phyloP scores from a whole-genome alignment of 345 rosid genomes.

The Citrus glauca region DNA sequence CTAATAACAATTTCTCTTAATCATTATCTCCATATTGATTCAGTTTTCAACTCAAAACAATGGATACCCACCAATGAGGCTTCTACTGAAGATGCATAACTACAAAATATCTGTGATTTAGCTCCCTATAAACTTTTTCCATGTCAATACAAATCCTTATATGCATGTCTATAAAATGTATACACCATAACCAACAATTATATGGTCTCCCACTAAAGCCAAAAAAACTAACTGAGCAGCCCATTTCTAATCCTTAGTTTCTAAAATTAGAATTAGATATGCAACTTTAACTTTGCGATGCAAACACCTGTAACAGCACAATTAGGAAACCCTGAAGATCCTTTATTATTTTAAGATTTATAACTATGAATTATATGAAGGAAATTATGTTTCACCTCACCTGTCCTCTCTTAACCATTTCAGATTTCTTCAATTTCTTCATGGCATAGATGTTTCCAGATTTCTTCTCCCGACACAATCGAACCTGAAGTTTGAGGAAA shows the following conservation, averaged over 20 bases:
- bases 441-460: slow-evolving; percentile 96
- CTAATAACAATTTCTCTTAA: background rate
- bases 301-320: background rate
- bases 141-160: background rate
- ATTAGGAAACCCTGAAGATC: background rate
- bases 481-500: slow-evolving; percentile 55
- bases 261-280: background rate
- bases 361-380: slow-evolving; percentile 5
- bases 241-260: background rate
- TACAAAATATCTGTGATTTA: background rate
- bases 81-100: background rate
- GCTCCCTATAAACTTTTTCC: background rate
- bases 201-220: background rate
- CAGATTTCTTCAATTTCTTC: slow-evolving; percentile 98
- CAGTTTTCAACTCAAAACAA: background rate
- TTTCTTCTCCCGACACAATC: slow-evolving; percentile 85
- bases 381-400: slow-evolving; percentile 35
- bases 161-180: background rate
- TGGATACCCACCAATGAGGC: background rate
- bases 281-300: background rate
- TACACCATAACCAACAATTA: background rate
- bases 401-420: slow-evolving; percentile 96
- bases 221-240: background rate
- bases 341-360: slow-evolving; percentile 6
- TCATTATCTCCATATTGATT: background rate